Conservation (phyloP, 78 protist species). For the Tieghemostelium lacteum region DNA sequence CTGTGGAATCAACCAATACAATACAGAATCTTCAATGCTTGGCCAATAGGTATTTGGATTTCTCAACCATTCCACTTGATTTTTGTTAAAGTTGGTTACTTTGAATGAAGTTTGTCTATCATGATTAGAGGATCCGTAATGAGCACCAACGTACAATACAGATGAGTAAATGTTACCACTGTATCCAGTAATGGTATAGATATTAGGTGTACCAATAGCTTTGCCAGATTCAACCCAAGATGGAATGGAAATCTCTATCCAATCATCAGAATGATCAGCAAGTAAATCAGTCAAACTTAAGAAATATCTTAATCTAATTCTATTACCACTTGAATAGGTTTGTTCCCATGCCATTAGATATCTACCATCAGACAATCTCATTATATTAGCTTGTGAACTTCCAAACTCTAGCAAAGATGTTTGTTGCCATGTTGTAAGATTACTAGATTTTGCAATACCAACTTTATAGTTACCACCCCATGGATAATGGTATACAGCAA, state of each 20-base stretch:
- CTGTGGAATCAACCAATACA: background rate
- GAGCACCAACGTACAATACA: background rate
- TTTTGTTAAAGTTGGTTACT: background rate
- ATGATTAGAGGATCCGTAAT: background rate
- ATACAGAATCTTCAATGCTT: background rate
- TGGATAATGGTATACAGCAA: background rate
- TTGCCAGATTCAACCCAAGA: background rate
- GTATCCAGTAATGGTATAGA: background rate
- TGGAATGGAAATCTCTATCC: background rate
- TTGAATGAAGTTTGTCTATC: background rate
- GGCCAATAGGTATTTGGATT: background rate
- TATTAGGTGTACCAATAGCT: background rate
- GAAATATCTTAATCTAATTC: background rate
- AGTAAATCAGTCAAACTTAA: background rate
- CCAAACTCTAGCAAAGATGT: background rate
- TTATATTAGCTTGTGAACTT: background rate
- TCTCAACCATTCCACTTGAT: background rate
- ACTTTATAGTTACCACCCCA: background rate
- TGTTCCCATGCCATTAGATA: background rate
- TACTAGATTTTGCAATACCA: background rate
- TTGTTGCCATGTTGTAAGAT: background rate
- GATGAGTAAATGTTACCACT: background rate
- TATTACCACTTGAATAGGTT: background rate
- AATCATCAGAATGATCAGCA: background rate
- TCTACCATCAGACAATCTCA: background rate